These are phyloP conservation scores for Pythium chondricola DNA, from an alignment of 352 stramenopile genomes.

Conservation along the genomic window DNA sequence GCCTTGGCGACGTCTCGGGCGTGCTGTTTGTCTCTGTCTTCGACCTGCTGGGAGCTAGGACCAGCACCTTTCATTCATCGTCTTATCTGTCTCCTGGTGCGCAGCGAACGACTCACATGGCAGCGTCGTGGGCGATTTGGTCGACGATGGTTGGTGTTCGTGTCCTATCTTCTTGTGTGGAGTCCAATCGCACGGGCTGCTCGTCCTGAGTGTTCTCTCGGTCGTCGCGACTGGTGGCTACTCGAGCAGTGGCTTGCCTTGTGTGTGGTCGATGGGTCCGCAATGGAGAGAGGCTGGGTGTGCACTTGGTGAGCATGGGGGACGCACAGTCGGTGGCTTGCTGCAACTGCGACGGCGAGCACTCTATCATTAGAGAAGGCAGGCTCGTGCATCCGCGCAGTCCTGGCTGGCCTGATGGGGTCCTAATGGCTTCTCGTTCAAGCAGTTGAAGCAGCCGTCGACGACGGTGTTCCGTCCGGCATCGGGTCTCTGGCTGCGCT, in stretches of 20 bases:
- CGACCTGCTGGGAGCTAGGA: neutral
- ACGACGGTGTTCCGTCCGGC: no score
- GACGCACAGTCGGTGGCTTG: conserved; percentile 2
- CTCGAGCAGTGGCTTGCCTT: conserved; percentile 3
- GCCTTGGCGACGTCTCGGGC: conserved; percentile 1
- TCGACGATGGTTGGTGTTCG: neutral
- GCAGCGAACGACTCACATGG: neutral
- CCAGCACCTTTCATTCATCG: no score
- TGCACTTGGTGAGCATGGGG: conserved; percentile 11
- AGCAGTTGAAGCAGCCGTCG: no score
- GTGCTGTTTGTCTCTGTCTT: conserved; percentile 5
- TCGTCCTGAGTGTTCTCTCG: neutral
- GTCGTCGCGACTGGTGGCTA: neutral
- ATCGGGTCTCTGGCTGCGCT: no score
- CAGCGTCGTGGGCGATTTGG: conserved; percentile 7
- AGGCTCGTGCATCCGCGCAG: conserved; percentile 29
- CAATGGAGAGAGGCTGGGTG: conserved; percentile 10
- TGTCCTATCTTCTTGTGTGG: neutral
- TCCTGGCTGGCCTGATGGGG: no score
- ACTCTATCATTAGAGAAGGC: conserved; percentile 18
- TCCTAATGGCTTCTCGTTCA: no score
- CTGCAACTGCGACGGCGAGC: neutral
- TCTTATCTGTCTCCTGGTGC: neutral
- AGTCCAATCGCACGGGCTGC: neutral
- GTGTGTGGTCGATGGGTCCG: conserved; percentile 4